Percentiles rank a stretch among this genome's conserved stretches.
Evolutionary conservation across 1,139 yeast species (phyloP).

Genomic region (Suhomyces chickasaworum): DNA sequence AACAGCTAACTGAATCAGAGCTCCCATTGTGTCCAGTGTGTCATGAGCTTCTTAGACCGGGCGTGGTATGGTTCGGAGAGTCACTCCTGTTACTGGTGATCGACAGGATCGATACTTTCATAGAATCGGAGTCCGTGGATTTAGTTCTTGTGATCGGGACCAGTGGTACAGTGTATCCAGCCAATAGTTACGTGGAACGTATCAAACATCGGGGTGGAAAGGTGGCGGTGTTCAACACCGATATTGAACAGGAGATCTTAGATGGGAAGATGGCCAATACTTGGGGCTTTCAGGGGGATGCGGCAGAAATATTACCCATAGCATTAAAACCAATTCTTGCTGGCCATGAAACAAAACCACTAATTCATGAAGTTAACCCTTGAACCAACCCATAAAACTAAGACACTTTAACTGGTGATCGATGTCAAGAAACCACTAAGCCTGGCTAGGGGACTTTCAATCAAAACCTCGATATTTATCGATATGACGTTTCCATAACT

Average conservation of each 20-base stretch:
- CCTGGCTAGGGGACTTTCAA: too few species aligned
- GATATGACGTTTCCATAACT: too few species aligned
- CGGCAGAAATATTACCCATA: constrained; percentile 66
- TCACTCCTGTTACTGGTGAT: constrained; percentile 65
- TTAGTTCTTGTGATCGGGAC: constrained; percentile 82
- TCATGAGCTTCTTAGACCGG: constrained; percentile 67
- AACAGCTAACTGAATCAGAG: constrained; percentile 48
- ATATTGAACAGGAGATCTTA: constrained; percentile 48
- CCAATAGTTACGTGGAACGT: constrained; percentile 84
- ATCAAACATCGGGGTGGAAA: constrained; percentile 73
- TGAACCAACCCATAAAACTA: too few species aligned
- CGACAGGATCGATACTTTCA: constrained; percentile 69
- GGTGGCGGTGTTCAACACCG: constrained; percentile 82
- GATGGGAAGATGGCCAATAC: constrained; percentile 42
- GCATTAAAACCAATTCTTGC: constrained; percentile 68
- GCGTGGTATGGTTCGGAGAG: constrained; percentile 94
- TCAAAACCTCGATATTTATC: too few species aligned
- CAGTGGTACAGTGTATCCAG: constrained; percentile 86
- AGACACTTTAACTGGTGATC: too few species aligned
- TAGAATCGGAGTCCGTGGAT: constrained; percentile 62
- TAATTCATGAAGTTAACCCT: too few species aligned
- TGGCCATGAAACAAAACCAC: too few species aligned
- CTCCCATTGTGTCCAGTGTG: constrained; percentile 83
- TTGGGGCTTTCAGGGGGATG: constrained; percentile 85
- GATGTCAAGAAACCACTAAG: too few species aligned